phyloP scores from a whole-genome alignment of 306 rosid species.

The Cotoneaster glaucophyllus region DNA sequence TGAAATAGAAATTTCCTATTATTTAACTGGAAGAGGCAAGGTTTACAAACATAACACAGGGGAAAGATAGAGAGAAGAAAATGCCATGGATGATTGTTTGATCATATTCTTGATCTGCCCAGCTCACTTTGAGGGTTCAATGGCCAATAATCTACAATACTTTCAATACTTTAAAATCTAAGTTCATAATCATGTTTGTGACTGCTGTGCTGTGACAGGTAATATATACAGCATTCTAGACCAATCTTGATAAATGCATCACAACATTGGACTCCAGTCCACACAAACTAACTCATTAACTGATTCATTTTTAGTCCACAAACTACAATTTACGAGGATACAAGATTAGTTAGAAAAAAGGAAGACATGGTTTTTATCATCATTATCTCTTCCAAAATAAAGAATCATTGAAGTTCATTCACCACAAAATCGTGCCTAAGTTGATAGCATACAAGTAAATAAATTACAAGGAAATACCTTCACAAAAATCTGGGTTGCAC shows the following conservation, averaged over 20 bases:
- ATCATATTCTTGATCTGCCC: not conserved
- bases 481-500: slow-evolving; percentile 95
- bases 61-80: not conserved
- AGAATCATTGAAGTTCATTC: not conserved
- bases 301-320: not conserved
- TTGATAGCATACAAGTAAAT: not conserved
- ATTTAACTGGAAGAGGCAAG: not conserved
- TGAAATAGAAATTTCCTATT: not conserved
- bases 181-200: not conserved
- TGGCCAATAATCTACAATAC: not conserved
- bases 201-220: not conserved
- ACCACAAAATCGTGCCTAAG: not conserved
- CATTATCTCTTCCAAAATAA: not conserved
- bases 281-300: not conserved
- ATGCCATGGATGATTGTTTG: not conserved
- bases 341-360: not conserved
- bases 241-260: not conserved
- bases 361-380: not conserved
- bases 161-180: not conserved
- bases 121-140: not conserved
- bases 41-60: not conserved
- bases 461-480: slow-evolving; percentile 47
- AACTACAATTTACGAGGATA: not conserved
- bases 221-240: not conserved
- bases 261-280: not conserved